Percentiles rank a stretch among this genome's conserved stretches.
phyloP scores from a whole-genome alignment of 2,329 filamentous ascomycete species.

The Pseudogymnoascus sp. region DNA sequence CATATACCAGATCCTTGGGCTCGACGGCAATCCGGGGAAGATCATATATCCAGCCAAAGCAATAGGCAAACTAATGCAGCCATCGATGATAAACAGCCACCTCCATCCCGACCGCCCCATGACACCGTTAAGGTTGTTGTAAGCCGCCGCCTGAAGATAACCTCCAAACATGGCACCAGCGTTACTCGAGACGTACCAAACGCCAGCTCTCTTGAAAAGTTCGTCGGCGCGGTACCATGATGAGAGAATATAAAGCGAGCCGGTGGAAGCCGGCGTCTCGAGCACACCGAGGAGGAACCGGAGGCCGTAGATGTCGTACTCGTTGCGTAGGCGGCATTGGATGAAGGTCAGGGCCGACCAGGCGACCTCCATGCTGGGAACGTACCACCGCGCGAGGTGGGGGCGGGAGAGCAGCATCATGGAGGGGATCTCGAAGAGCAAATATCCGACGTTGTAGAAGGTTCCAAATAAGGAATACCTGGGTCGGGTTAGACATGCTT shows the following conservation, averaged over 20 bases:
- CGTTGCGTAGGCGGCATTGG: slow-evolving; percentile 1
- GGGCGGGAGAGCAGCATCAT: slow-evolving; percentile 8
- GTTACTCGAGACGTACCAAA: slow-evolving; percentile 6
- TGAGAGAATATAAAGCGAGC: slow-evolving; percentile 15
- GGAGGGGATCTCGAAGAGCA: slow-evolving; percentile 5
- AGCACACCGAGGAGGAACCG: slow-evolving; percentile 12
- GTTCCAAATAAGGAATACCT: slow-evolving; percentile 12
- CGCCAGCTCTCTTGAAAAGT: slow-evolving; percentile 1
- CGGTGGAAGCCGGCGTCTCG: slow-evolving; percentile 4
- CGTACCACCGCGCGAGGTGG: slow-evolving; percentile 7
- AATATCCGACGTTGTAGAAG: slow-evolving; percentile 4
- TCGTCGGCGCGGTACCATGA: slow-evolving; percentile 11
- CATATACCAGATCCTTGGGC: slow-evolving; percentile 22
- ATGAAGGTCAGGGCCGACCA: slow-evolving; percentile 10
- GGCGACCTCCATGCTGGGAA: slow-evolving; percentile 9
- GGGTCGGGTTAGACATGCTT: not conserved
- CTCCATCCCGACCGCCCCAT: slow-evolving; percentile 25
- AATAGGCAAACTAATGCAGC: slow-evolving; percentile 28
- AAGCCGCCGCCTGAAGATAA: slow-evolving; percentile 25
- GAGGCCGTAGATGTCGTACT: slow-evolving; percentile 8
- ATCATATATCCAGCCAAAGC: slow-evolving; percentile 24
- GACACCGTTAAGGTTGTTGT: slow-evolving; percentile 25
- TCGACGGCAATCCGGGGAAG: slow-evolving; percentile 24
- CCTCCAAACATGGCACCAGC: slow-evolving; percentile 12
- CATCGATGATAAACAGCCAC: slow-evolving; percentile 29